Percentiles rank a stretch among this genome's conserved stretches.
phyloP scores from a whole-genome alignment of 2,329 filamentous ascomycete species.

The Alternaria arborescens region DNA sequence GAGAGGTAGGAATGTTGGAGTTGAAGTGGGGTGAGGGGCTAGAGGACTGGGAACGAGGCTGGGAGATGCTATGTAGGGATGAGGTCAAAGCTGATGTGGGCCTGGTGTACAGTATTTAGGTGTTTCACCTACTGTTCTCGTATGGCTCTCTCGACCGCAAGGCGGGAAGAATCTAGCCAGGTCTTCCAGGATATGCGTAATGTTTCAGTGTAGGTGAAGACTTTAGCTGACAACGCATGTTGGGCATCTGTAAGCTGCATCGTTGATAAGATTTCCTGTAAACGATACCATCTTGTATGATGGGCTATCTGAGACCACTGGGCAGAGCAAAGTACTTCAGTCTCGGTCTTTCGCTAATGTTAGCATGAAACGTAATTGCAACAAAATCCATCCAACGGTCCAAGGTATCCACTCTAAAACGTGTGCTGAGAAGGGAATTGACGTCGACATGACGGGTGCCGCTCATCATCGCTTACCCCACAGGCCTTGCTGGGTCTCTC shows the following conservation, averaged over 20 bases:
- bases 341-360: conserved; percentile 1
- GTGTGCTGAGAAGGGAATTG: conserved; percentile 1
- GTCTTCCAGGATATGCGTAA: background rate
- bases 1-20: conserved; percentile 28
- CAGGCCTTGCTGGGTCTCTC: conserved; percentile 66
- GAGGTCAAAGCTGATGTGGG: conserved; percentile 29
- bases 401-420: conserved; percentile 2
- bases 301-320: background rate
- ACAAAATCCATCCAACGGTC: background rate
- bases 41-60: conserved; percentile 31
- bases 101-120: conserved; percentile 20
- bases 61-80: conserved; percentile 35
- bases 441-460: background rate
- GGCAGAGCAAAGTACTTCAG: background rate
- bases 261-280: background rate
- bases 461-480: conserved; percentile 55
- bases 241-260: background rate
- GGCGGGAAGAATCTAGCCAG: background rate
- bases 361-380: background rate
- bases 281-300: background rate
- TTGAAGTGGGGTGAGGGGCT: conserved; percentile 31
- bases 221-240: background rate
- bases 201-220: background rate
- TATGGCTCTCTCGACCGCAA: background rate
- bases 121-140: background rate